Evolutionary conservation across 192 early-diverging fungal genomes (phyloP).

Genomic region (Powellomyces hirtus): DNA sequence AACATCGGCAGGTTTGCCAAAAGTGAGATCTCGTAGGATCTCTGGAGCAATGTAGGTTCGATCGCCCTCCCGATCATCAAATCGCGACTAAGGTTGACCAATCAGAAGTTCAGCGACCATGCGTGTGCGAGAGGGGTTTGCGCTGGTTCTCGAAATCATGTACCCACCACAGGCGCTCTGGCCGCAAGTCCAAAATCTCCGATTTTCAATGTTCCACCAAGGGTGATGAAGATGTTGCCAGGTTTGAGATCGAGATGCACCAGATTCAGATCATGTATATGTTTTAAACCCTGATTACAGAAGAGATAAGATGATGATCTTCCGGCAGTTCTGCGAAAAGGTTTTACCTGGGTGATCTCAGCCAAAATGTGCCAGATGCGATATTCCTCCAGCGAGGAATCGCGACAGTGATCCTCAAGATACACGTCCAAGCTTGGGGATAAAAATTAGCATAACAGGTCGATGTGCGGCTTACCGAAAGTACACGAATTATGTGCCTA

Average conservation of each 20-base stretch:
- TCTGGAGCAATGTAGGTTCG: constrained; percentile 91
- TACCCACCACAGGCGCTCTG: constrained; percentile 55
- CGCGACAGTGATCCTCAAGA: constrained; percentile 32
- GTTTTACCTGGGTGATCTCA: constrained; percentile 53
- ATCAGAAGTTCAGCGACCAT: not conserved
- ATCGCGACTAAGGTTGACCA: constrained; percentile 32
- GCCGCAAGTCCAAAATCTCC: constrained; percentile 90
- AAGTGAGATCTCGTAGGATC: constrained; percentile 60
- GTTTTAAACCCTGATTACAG: constrained; percentile 59
- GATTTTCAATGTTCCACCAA: constrained; percentile 71
- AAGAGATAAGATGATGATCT: not conserved
- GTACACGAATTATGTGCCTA: constrained; percentile 26
- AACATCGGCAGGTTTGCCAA: constrained; percentile 80
- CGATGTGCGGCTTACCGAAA: not conserved
- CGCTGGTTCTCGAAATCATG: too few species aligned
- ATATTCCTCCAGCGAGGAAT: constrained; percentile 50
- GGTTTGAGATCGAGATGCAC: constrained; percentile 93
- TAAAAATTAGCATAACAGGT: not conserved
- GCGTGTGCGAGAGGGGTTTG: too few species aligned
- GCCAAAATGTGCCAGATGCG: constrained; percentile 73
- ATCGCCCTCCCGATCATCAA: constrained; percentile 81
- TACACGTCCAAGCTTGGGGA: constrained; percentile 26
- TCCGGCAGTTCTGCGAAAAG: not conserved
- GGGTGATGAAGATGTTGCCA: constrained; percentile 74
- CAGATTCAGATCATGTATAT: constrained; percentile 68